Evolutionary conservation across 1,284 basidiomycete species (phyloP).

Genomic region (Paramarasmius palmivorus): DNA sequence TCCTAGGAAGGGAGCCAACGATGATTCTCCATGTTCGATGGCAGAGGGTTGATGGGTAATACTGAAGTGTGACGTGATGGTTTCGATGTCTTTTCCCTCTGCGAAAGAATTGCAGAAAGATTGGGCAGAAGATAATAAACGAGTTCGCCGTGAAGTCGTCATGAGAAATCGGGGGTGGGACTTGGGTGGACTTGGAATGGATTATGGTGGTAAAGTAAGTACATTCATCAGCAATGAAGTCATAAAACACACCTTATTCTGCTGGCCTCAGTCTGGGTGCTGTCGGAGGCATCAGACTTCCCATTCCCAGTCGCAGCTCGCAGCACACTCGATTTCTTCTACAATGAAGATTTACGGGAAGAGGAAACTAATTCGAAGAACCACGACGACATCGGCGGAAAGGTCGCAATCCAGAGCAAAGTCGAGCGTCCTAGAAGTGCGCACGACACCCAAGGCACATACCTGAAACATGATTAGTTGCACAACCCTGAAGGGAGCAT

Average conservation of each 20-base stretch:
- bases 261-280: no score
- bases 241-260: neutral
- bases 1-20: slow-evolving; percentile 62
- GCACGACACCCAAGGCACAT: no score
- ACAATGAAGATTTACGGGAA: no score
- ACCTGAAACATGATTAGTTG: neutral
- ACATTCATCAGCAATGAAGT: neutral
- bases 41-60: slow-evolving; percentile 41
- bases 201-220: neutral
- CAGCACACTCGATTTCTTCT: no score
- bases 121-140: slow-evolving; percentile 45
- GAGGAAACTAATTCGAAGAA: no score
- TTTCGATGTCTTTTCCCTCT: slow-evolving; percentile 37
- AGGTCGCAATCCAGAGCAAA: no score
- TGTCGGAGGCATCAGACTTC: no score
- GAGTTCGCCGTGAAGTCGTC: slow-evolving; percentile 17
- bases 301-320: no score
- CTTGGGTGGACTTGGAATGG: no score
- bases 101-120: slow-evolving; percentile 57
- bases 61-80: slow-evolving; percentile 54
- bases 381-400: no score
- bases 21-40: slow-evolving; percentile 56
- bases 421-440: no score
- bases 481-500: neutral
- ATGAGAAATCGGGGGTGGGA: neutral